Evolutionary conservation across 306 rosid species (phyloP).

Genomic region (Prunus dulcis): DNA sequence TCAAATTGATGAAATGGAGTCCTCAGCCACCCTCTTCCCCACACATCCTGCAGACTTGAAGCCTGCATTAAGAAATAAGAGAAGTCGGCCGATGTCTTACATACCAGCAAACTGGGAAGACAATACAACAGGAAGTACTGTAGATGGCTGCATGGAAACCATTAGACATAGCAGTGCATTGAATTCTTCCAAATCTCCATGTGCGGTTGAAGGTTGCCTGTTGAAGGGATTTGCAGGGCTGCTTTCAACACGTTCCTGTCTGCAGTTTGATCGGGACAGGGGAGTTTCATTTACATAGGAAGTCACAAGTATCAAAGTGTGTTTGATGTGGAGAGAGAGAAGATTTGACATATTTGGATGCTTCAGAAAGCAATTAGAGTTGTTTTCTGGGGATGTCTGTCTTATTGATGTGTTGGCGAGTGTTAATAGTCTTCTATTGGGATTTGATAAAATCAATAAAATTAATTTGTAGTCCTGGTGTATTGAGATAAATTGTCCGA

Average conservation of each 20-base stretch:
- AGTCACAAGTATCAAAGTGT: background rate
- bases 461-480: background rate
- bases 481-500: background rate
- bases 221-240: slow-evolving; percentile 87
- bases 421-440: background rate
- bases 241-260: slow-evolving; percentile 52
- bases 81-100: slow-evolving; percentile 33
- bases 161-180: slow-evolving; percentile 46
- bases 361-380: background rate
- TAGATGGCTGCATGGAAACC: slow-evolving; percentile 48
- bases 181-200: slow-evolving; percentile 65
- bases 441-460: background rate
- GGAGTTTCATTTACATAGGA: slow-evolving; percentile 53
- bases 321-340: background rate
- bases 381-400: background rate
- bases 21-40: slow-evolving; percentile 17
- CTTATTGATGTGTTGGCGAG: background rate
- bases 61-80: slow-evolving; percentile 41
- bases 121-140: slow-evolving; percentile 27
- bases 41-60: slow-evolving; percentile 24
- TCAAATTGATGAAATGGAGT: slow-evolving; percentile 42
- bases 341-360: background rate
- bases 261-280: slow-evolving; percentile 52
- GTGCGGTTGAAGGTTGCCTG: slow-evolving; percentile 88
- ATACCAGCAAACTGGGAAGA: slow-evolving; percentile 33